These are phyloP conservation scores for Vigna hirtella DNA, from an alignment of 306 rosid genomes.

Conservation along the genomic window DNA sequence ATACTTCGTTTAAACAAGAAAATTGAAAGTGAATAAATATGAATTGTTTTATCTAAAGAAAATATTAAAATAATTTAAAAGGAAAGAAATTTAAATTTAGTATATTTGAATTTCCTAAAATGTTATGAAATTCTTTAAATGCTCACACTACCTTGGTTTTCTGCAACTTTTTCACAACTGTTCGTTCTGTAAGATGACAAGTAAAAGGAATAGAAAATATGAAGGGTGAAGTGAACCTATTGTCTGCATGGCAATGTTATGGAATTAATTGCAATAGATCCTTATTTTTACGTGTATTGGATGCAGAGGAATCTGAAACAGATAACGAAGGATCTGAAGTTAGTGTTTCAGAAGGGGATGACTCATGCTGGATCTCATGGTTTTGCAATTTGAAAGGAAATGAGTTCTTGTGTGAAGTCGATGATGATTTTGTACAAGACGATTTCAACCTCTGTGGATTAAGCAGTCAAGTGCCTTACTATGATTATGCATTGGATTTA, in stretches of 20 bases:
- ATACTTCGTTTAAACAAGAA: too few species aligned
- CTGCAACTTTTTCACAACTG: neutral
- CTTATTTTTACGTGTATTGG: conserved; percentile 33
- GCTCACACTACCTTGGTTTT: neutral
- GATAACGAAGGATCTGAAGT: conserved; percentile 82
- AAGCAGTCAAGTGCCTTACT: conserved; percentile 84
- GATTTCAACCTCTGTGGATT: conserved; percentile 90
- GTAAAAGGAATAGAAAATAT: neutral
- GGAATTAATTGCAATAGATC: conserved; percentile 15
- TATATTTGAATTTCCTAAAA: too few species aligned
- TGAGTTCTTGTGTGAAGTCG: conserved; percentile 83
- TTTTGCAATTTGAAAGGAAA: conserved; percentile 90
- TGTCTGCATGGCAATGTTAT: neutral
- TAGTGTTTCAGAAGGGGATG: conserved; percentile 87
- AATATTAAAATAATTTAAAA: too few species aligned
- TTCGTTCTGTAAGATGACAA: neutral
- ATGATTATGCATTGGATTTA: conserved; percentile 87
- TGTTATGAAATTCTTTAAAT: neutral
- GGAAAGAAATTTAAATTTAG: too few species aligned
- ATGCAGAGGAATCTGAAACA: conserved; percentile 79
- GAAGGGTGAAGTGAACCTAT: neutral
- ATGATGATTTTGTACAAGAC: conserved; percentile 85
- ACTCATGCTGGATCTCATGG: conserved; percentile 89
- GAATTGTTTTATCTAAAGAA: too few species aligned
- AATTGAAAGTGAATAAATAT: too few species aligned